A percentile compares a stretch with the other conserved stretches of the same genome.
phyloP scores from a whole-genome alignment of 805 yeast genomes.

The Wickerhamomyces chambardii region DNA sequence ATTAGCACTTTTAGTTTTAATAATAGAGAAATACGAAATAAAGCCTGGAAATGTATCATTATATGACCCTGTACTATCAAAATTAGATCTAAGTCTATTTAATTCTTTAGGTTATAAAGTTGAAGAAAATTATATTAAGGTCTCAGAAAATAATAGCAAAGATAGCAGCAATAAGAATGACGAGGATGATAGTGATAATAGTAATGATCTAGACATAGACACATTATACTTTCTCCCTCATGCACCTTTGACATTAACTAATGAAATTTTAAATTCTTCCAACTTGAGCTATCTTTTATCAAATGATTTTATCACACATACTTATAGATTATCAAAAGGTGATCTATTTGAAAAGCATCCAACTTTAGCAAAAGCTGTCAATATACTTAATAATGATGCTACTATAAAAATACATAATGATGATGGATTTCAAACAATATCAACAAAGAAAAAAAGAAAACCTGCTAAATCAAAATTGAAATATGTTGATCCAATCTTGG shows the following conservation, averaged over 20 bases:
- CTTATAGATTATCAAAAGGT: slow-evolving; percentile 37
- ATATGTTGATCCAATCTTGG: slow-evolving; percentile 20
- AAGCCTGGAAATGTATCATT: slow-evolving; percentile 26
- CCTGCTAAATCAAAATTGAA: slow-evolving; percentile 14
- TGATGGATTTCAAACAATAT: slow-evolving; percentile 17
- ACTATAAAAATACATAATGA: slow-evolving; percentile 2
- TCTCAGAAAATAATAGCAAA: no score
- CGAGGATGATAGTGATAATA: no score
- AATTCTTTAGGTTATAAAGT: slow-evolving; percentile 11
- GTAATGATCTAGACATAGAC: neutral
- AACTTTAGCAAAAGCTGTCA: slow-evolving; percentile 27
- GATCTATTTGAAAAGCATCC: slow-evolving; percentile 36
- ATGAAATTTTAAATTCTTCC: slow-evolving; percentile 23
- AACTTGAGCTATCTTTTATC: slow-evolving; percentile 35
- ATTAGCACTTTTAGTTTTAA: slow-evolving; percentile 43
- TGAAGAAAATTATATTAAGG: slow-evolving; percentile 7
- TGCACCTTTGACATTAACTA: slow-evolving; percentile 53
- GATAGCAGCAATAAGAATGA: no score
- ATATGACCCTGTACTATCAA: slow-evolving; percentile 58
- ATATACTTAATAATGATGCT: slow-evolving; percentile 5
- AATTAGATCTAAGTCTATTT: slow-evolving; percentile 31
- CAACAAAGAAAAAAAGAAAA: slow-evolving; percentile 17
- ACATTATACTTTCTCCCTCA: slow-evolving; percentile 64
- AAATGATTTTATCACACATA: slow-evolving; percentile 43
- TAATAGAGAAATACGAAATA: slow-evolving; percentile 21